Conservation (phyloP, 192 early-diverging fungal species). For the Coemansia sp. region DNA sequence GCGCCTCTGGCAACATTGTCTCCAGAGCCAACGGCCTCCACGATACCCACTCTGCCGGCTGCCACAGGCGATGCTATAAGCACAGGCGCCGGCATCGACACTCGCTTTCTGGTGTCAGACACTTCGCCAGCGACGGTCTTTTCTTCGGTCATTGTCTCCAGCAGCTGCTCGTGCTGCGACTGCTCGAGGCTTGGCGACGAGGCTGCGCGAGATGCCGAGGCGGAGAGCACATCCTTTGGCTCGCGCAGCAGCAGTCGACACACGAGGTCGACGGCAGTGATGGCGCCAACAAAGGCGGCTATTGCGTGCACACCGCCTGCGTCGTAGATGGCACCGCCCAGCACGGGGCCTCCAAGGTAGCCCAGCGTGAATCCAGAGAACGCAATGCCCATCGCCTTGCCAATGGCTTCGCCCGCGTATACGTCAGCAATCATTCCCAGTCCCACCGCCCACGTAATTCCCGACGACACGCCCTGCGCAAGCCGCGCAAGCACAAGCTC, state of each 20-base stretch:
- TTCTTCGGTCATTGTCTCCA: not conserved
- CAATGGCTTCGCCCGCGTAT: conserved; percentile 62
- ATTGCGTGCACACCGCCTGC: conserved; percentile 68
- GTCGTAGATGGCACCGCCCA: conserved; percentile 67
- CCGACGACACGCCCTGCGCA: conserved; percentile 72
- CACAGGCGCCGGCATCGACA: conserved; percentile 11
- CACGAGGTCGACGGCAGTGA: conserved; percentile 63
- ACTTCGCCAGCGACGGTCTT: not conserved
- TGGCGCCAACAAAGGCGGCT: conserved; percentile 66
- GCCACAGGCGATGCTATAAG: conserved; percentile 17
- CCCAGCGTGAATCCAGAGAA: conserved; percentile 70
- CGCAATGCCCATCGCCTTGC: conserved; percentile 72
- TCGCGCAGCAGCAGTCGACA: conserved; percentile 65
- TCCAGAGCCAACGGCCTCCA: not conserved
- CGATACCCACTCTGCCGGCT: conserved; percentile 1
- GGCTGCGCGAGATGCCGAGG: conserved; percentile 4
- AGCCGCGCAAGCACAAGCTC: conserved; percentile 69
- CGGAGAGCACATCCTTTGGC: conserved; percentile 38
- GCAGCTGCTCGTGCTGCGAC: conserved; percentile 14
- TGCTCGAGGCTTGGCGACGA: conserved; percentile 8
- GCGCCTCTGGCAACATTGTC: not conserved
- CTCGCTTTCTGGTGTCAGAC: not conserved
- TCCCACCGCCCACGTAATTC: conserved; percentile 73
- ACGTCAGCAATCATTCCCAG: conserved; percentile 74
- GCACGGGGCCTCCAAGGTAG: conserved; percentile 65